Base-by-base conservation (phyloP, 176 grass and related monocot species). In the Oryza meridionalis region DNA sequence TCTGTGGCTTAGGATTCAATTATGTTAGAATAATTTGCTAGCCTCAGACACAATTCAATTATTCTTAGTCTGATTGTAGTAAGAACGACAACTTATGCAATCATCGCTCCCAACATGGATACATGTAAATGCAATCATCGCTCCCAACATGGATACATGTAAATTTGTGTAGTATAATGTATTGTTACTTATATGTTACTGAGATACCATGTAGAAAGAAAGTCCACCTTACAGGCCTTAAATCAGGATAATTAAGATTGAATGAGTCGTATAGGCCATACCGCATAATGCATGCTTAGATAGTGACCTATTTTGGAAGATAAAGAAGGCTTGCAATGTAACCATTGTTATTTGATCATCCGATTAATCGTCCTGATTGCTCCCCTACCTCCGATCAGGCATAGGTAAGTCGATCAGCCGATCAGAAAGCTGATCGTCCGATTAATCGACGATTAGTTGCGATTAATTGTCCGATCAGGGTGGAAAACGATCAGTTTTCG, bases 191-290 rank as follows among this genome's bases (percentile, higher is more conserved):
- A 21, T 51, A 32, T 38, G 55, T 46, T 64, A 72, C 16, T 42
- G 21, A 47, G 16, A 31, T 63, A 49, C 15, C 43, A n/a, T 50
- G 6, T 22, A 73, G 16, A 78, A 55, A 24, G 44, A 88, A 66
- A 9, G 45, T 78, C 22, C 62, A 44, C 9, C 37, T 79, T 68
- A 8, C 31, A 46, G 67, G 15, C 11, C 4, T 65, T 45, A 74
- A 74, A 49, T 74, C 45, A 32, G 70, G 15, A 86, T 31, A 22
- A 29, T 84, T 85, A 61, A 70, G 35, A 17, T 85, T 77, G 45
- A 79, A 37, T 51, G 19, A 73, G 27, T 42, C 29, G 37, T 80
- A n/a, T 24, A 24, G 7, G n/a, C 58, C 58, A 4, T 44, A 75
- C 16, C 17, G 24, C 55, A 66, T 67, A 61, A 63, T 32, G 25